Conservation (phyloP, 2,329 filamentous ascomycete genomes). For the Penicillium oxalicum region DNA sequence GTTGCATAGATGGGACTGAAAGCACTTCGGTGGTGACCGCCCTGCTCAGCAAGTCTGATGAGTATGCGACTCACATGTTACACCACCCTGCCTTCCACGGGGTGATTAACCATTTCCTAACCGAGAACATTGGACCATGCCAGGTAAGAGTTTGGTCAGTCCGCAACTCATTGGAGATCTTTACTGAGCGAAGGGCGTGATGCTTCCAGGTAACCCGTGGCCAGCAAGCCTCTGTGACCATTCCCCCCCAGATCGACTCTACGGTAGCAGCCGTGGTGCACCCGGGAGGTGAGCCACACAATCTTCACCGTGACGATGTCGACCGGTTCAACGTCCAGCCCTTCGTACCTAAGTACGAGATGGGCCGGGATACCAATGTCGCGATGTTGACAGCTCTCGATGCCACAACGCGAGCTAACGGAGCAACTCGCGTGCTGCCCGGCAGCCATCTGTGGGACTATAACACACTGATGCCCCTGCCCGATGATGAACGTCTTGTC, state of each 20-base stretch:
- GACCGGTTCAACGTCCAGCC: neutral
- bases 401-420: neutral
- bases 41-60: neutral
- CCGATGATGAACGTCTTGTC: neutral
- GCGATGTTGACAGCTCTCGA: neutral
- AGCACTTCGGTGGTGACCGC: neutral
- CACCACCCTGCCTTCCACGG: neutral
- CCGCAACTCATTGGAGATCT: neutral
- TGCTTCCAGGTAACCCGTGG: neutral
- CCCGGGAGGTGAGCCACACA: neutral
- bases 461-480: neutral
- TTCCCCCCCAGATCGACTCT: neutral
- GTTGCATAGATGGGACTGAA: neutral
- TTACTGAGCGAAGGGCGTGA: neutral
- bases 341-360: neutral
- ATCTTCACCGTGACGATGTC: neutral
- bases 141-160: neutral
- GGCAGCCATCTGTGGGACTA: neutral
- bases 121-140: neutral
- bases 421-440: neutral
- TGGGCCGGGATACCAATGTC: neutral
- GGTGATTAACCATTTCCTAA: neutral
- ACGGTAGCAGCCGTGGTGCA: neutral
- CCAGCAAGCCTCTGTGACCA: neutral
- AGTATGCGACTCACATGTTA: neutral